Evolutionary conservation across 2,329 filamentous ascomycete genomes (phyloP).

Genomic region (Capronia epimyces): DNA sequence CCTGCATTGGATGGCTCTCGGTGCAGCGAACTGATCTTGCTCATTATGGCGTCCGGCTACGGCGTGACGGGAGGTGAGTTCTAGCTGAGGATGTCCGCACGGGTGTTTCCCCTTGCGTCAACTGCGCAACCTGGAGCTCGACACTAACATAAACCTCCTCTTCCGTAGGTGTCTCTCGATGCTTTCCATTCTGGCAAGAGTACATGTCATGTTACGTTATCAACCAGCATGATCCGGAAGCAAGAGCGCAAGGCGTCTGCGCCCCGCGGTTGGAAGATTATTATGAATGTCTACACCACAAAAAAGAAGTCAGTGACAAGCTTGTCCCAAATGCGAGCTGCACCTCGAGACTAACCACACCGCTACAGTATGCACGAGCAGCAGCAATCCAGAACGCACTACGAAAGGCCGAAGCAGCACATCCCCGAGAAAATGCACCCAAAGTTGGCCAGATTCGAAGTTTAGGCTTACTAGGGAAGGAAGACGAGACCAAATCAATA

Average conservation of each 20-base stretch:
- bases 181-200: constrained; percentile 99
- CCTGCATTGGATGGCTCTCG: constrained; percentile 10
- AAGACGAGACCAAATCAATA: constrained; percentile 62
- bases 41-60: constrained; percentile 48
- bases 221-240: constrained; percentile 75
- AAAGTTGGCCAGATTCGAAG: constrained; percentile 82
- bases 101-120: neutral
- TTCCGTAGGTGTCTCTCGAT: constrained; percentile 62
- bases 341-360: neutral
- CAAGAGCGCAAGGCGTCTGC: constrained; percentile 82
- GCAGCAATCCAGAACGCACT: constrained; percentile 76
- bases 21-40: constrained; percentile 3
- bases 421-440: constrained; percentile 72
- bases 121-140: neutral
- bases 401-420: constrained; percentile 69
- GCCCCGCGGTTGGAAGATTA: constrained; percentile 84
- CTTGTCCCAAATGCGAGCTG: neutral
- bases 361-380: constrained; percentile 66
- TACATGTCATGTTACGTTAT: constrained; percentile 96
- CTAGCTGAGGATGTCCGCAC: neutral
- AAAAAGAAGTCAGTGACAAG: constrained; percentile 74
- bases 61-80: constrained; percentile 52
- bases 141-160: constrained; percentile 10
- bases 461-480: constrained; percentile 74
- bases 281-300: constrained; percentile 97